Base-by-base conservation (phyloP, 192 early-diverging fungal species). In the Mycoemilia scoparia region DNA sequence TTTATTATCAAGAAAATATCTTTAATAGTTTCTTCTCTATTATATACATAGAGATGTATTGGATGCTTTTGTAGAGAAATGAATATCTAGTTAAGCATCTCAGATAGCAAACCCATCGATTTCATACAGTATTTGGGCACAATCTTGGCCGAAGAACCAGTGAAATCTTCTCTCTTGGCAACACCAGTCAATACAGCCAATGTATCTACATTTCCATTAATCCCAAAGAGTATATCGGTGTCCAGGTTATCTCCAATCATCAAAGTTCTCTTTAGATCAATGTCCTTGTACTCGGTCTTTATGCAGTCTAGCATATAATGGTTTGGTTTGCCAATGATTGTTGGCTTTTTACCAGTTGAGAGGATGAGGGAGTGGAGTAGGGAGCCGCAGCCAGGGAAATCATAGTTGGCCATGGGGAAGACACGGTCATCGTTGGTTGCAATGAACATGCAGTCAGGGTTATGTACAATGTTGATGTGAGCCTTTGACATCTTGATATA, bases 181-280 rank as follows among this genome's bases (percentile, higher is more conserved):
- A 57, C 50, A 65, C 88, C 89, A 5, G 90, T 92, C 55, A 98
- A 64, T 16, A 96, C 90, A 34, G 84, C 70, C 38, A 98, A 56
- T 0, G 93, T 98, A 30, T 63, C 70, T 20, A 87, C 49, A n/a
- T 77, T 75, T 40, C 87, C 87, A 12, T 70, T 46, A 32, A 75
- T 73, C 21, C 93, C 93, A 60, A 98, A 98, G 20, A 70, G 70
- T 43, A 98, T 89, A 55, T 98, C 93, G 3, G 93, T 98, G 53
- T 92, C 82, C 24, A 96, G 60, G 17, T 87, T 67, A 49, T 98
- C 93, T 16, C 93, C 93, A 26, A 98, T 77, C 93, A 98, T 98
- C 57, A 81, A 89, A 4, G 89, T 87, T 29, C 77, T 60, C 7
- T 54, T 32, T 1, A 70, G 74, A 38, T 96, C 78, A 3, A 96